Evolutionary conservation across 83 land plant genomes (phyloP).

Genomic region (Isoetes engelmannii): DNA sequence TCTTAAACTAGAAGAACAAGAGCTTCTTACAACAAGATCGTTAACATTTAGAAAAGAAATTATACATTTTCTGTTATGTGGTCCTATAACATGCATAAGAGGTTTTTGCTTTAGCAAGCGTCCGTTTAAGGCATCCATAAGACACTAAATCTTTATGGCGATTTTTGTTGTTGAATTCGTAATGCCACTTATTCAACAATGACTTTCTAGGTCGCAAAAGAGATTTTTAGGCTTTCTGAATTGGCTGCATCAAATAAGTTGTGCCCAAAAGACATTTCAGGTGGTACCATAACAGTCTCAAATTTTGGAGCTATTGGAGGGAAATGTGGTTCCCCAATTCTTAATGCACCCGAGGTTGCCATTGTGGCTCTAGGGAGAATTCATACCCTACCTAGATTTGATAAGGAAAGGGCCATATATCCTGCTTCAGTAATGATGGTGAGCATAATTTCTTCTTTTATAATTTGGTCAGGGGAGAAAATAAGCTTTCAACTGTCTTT

Average conservation of each 20-base stretch:
- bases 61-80: no score
- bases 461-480: no score
- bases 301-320: conserved; percentile 98
- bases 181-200: no score
- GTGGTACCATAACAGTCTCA: conserved; percentile 87
- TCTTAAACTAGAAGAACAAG: no score
- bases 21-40: no score
- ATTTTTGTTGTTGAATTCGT: no score
- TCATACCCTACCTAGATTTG: conserved; percentile 58
- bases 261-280: conserved; percentile 57
- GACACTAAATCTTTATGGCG: no score
- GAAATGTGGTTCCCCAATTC: conserved; percentile 76
- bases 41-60: no score
- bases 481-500: conserved; percentile 4
- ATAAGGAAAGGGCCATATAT: conserved; percentile 52
- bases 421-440: conserved; percentile 69
- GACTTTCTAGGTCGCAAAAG: conserved; percentile 70
- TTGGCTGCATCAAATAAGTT: conserved; percentile 66
- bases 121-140: no score
- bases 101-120: no score
- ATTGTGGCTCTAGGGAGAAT: conserved; percentile 88
- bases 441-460: conserved; percentile 16
- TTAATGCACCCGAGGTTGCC: conserved; percentile 82
- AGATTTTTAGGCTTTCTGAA: conserved; percentile 62
- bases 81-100: no score